Evolutionary conservation across 2,329 filamentous ascomycete genomes (phyloP), one percentile per base, ranked within the genome.

Genomic region (Phialocephala sp.): DNA sequence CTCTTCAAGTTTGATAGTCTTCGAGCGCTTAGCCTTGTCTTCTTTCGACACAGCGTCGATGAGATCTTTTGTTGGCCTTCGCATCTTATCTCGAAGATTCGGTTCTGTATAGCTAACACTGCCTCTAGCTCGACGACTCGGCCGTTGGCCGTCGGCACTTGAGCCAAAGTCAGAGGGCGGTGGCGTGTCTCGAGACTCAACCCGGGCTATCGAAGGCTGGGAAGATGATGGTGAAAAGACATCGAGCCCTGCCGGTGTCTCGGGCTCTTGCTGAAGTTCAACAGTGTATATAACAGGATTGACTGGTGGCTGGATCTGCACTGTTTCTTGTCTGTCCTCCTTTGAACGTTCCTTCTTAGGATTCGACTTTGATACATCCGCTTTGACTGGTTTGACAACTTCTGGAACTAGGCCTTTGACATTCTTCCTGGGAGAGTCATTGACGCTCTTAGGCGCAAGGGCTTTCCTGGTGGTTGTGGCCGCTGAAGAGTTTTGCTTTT

Each of bases 41-140:
- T 90, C 85, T n/a, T 85, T 87, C 12, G 84, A 79, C 15, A 94
- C 91, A 1, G 91, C 91, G 76, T 93, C 91, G 41, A 90, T 86
- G 11, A 94, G 78, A 69, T 92, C 87, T 74, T 92, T 92, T 1
- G 89, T 91, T 24, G 92, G 91, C 66, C 92, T 85, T 65, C 92
- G 86, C 91, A 95, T 94, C 79, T 95, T 95, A 74, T 89, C 90
- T 68, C 90, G 85, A 50, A 95, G 81, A 73, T 91, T 94, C 1
- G 92, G 92, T 76, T 94, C 91, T 12, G 91, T 90, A 76, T 95
- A 95, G 80, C 91, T 94, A 67, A 95, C 85, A 59, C 88, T 83
- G 12, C 86, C 80, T 72, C 90, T 84, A 57, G 87, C 86, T 69
- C 92, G 85, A 70, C 92, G 83, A 71, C 88, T 90, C 24, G 87